These are phyloP conservation scores for Lasiosphaeria miniovina DNA, from an alignment of 495 filamentous ascomycete genomes.

Conservation along the genomic window DNA sequence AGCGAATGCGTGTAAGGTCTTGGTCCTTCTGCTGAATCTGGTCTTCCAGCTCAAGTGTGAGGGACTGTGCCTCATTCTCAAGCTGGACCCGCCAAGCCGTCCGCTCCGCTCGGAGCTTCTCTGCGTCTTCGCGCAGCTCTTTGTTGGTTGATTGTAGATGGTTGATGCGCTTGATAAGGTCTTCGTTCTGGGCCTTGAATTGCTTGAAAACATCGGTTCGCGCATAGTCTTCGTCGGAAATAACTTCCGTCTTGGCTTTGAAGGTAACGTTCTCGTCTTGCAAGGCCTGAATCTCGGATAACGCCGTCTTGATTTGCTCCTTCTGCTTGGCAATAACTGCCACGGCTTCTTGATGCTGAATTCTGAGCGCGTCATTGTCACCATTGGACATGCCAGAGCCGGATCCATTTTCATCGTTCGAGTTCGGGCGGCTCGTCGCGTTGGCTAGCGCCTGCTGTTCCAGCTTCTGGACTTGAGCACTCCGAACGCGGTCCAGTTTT, in stretches of 20 bases:
- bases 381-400: conserved; percentile 56
- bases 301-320: conserved; percentile 74
- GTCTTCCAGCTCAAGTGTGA: conserved; percentile 71
- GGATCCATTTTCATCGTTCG: conserved; percentile 53
- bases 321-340: conserved; percentile 78
- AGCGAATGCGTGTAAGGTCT: conserved; percentile 80
- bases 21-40: conserved; percentile 78
- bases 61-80: conserved; percentile 69
- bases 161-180: conserved; percentile 87
- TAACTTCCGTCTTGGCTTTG: conserved; percentile 52
- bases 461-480: conserved; percentile 83
- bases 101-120: conserved; percentile 79
- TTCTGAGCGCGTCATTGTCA: conserved; percentile 56
- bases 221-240: conserved; percentile 91
- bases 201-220: conserved; percentile 89
- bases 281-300: conserved; percentile 75
- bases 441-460: conserved; percentile 81
- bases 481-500: conserved; percentile 82
- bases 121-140: conserved; percentile 77
- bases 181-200: conserved; percentile 84
- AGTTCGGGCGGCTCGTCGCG: conserved; percentile 48
- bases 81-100: conserved; percentile 75
- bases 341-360: conserved; percentile 65
- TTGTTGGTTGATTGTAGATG: conserved; percentile 86
- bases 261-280: conserved; percentile 73